Conservation (phyloP, 169 alveolate genomes). For the Prorocentrum cordatum region DNA sequence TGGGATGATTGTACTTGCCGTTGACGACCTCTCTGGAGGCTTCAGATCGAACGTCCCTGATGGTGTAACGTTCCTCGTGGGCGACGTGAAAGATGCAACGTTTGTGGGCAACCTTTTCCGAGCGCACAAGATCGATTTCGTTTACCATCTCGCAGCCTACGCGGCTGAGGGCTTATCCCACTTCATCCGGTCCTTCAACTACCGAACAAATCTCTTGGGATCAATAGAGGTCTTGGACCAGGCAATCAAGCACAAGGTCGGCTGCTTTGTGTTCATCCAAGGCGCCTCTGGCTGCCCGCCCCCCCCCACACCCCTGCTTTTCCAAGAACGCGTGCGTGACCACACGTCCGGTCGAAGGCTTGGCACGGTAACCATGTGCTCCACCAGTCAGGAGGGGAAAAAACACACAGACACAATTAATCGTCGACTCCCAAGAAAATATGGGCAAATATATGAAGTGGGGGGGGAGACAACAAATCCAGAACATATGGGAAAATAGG, state of each 20-base stretch:
- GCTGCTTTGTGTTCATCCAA: constrained; percentile 28
- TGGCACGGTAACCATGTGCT: too few relatives aligned
- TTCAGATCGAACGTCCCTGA: constrained; percentile 6
- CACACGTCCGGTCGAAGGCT: too few relatives aligned
- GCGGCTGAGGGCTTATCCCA: constrained; percentile 48
- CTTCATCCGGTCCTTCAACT: constrained; percentile 50
- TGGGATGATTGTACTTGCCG: constrained; percentile 15
- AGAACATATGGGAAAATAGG: too few relatives aligned
- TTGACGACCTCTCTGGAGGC: constrained; percentile 40
- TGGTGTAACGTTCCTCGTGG: constrained; percentile 19
- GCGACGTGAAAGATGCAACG: not conserved
- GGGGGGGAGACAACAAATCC: too few relatives aligned
- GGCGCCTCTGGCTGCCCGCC: too few relatives aligned
- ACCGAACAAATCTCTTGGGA: constrained; percentile 33
- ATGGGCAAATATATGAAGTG: too few relatives aligned
- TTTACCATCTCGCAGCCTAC: constrained; percentile 51
- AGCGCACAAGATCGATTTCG: not conserved
- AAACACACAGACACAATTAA: too few relatives aligned
- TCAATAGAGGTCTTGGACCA: constrained; percentile 24
- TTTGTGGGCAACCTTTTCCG: not conserved
- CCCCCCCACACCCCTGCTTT: too few relatives aligned
- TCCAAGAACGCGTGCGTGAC: too few relatives aligned
- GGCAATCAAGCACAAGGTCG: constrained; percentile 35
- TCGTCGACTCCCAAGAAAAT: too few relatives aligned
- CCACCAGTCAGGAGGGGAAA: too few relatives aligned